Percentiles rank a stretch among this genome's conserved stretches.
Evolutionary conservation across 2,329 filamentous ascomycete genomes (phyloP).

Genomic region (Fusarium burgessii): DNA sequence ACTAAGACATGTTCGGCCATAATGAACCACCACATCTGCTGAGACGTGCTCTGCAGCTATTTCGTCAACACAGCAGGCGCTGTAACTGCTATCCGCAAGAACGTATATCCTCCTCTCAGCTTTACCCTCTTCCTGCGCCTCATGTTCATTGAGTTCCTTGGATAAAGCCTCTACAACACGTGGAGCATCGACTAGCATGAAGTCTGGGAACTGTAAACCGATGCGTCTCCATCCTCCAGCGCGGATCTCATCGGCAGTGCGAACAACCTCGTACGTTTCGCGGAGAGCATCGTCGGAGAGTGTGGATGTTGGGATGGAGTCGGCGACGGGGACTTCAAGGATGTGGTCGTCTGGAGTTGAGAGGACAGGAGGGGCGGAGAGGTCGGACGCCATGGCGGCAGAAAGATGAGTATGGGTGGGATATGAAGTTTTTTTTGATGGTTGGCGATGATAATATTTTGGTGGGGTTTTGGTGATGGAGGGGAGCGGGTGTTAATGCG

Average conservation of each 20-base stretch:
- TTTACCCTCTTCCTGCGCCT: slow-evolving; percentile 18
- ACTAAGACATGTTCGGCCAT: slow-evolving; percentile 91
- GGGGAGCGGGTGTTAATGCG: slow-evolving; percentile 47
- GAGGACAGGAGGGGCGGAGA: slow-evolving; percentile 68
- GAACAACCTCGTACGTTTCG: slow-evolving; percentile 84
- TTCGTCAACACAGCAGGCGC: slow-evolving; percentile 96
- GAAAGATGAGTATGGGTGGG: background rate
- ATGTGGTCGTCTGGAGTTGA: slow-evolving; percentile 73
- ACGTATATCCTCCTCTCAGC: slow-evolving; percentile 73
- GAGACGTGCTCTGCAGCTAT: slow-evolving; percentile 93
- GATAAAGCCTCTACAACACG: slow-evolving; percentile 74
- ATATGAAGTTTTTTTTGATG: slow-evolving; percentile 21
- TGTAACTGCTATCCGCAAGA: slow-evolving; percentile 95
- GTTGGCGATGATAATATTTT: slow-evolving; percentile 35
- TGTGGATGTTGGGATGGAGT: slow-evolving; percentile 49
- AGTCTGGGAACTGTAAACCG: slow-evolving; percentile 95
- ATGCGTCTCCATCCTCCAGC: slow-evolving; percentile 78
- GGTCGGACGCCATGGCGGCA: slow-evolving; percentile 58
- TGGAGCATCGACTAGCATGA: slow-evolving; percentile 88
- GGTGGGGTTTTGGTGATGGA: slow-evolving; percentile 36
- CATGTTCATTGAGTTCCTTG: slow-evolving; percentile 40
- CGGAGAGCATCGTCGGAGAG: slow-evolving; percentile 75
- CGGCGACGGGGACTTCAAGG: slow-evolving; percentile 64
- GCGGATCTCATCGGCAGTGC: slow-evolving; percentile 82
- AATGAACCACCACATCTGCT: slow-evolving; percentile 93